Evolutionary conservation across 768 basidiomycete species (phyloP), one percentile per base, ranked within the genome.

Genomic region (Asterophora lycoperdoides): DNA sequence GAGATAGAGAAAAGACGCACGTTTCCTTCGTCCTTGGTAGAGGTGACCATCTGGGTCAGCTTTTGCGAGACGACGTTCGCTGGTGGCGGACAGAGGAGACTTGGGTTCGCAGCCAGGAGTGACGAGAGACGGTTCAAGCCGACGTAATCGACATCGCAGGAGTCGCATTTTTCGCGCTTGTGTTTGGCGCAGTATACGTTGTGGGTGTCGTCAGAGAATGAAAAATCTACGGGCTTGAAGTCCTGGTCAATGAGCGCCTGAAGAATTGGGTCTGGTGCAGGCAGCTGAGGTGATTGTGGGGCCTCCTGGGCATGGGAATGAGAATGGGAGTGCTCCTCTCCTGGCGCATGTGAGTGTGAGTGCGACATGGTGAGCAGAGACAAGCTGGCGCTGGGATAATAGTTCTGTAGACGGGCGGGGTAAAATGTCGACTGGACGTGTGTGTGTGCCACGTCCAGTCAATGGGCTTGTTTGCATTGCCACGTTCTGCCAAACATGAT

Each of bases 11-110:
- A 58, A 44, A 43, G 45, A 74, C 90, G 61, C 61, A 92, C 92
- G 65, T 99, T 99, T 51, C 96, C 96, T 54, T 95, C 90, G 41
- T 98, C 95, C 63, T 97, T 97, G 4, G 86, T 84, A 40, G 76
- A 71, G 11, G 80, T 84, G 48, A 97, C 80, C 17, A 81, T 77
- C 55, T 84, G 79, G 0, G 87, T 78, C 15, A 95, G 70, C 54
- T 88, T 86, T 59, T 84, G 83, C 7, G 84, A 83, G 42, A 88
- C 71, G 41, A 93, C 75, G 53, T 82, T 85, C 23, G 83, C 78
- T 4, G 93, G 92, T 1, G 93, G 93, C 17, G 84, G 92, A 59
- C 88, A 89, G 41, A 81, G 77, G 14, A 89, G 69, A 53, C 75
- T 79, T 23, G 87, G 84, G 60, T 92, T 84, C 56, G 74, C 66